Base-by-base conservation (phyloP, 164 flowering plant species). In the Nymphaea thermarum region DNA sequence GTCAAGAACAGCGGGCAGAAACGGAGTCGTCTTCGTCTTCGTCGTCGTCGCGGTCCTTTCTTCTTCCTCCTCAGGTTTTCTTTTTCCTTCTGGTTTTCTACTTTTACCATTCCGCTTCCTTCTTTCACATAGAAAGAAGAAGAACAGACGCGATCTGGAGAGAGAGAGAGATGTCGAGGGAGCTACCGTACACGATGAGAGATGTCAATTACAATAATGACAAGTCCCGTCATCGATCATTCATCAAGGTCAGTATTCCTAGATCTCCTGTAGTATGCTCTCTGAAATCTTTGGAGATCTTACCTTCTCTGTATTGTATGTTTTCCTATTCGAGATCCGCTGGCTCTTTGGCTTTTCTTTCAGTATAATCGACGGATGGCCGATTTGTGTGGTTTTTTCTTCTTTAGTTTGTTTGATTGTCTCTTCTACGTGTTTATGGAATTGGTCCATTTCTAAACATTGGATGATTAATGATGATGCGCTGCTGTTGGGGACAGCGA, bases 131-230 rank as follows among this genome's bases (percentile, higher is more conserved):
- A 45, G 53, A 45, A 10, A 10, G 53, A 45, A 8, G 8, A 8
- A 12, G 5, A 4, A 47, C 11, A 47, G 3, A 2, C 11, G 7
- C 55, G n/a, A 5, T 8, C 16, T 55, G n/a, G 61, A 45, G 43
- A 14, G 71, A 12, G 41, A 42, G 68, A 78, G 63, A 47, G 68
- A 93, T 88, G 94, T 87, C 90, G 80, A 81, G 75, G 61, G 68
- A 82, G 18, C 76, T 93, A 25, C 98, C 96, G 12, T 88, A 82
- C 73, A 85, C 97, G 7, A 79, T 77, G 77, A 82, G 82, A 79
- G 95, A 91, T 83, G 84, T 91, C 6, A 72, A 87, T 65, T 89
- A 93, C 80, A 97, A 93, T 70, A 91, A 93, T 78, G 97, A 93
- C 57, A 93, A 93, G 80, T 91, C 91, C 75, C 95, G 96, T 41